Base-by-base conservation (phyloP, 2,329 filamentous ascomycete species). In the Aspergillus aculeatus region DNA sequence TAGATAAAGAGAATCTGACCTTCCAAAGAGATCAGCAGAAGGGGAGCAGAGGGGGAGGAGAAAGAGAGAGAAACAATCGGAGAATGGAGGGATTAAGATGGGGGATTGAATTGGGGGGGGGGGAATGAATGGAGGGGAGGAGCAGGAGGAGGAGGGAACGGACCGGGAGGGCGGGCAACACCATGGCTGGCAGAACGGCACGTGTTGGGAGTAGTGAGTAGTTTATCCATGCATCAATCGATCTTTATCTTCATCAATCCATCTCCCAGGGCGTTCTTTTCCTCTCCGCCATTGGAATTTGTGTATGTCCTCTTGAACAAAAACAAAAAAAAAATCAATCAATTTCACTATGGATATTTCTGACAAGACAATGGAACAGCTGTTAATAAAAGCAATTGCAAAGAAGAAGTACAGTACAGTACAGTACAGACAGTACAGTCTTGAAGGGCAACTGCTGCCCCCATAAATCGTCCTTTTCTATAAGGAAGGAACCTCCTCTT, bases 101-200 rank as follows among this genome's bases (percentile, higher is more conserved):
- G 48, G 50, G 50, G 50, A 23, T 47, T 41, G 16, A 29, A 29
- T 31, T 4, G 50, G 38, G 54, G 32, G 10, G 23, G 31, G 54
- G 24, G 32, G 32, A 3, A 16, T 6, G 32, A 29, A 29, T 10
- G 26, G 26, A 10, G 32, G 14, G 23, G 51, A 12, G 47, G 31
- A 52, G 7, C 7, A 29, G 26, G 12, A 16, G 23, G 51, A n/a
- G 35, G 48, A 54, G 53, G 47, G 56, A 59, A 57, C 49, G 59
- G 56, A 56, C 57, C 48, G 31, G 57, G 56, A 32, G 56, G 52
- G 52, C 55, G 54, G 59, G 59, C 58, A 57, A 48, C 14, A 51
- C 53, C 23, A 38, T 23, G 48, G 48, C 21, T 50, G 48, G 23
- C 48, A 24, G 23, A 50, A 35, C 32, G 32, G 32, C 32, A 35